Evolutionary conservation across 306 rosid species (phyloP).

Genomic region (Boehmeria nivea): DNA sequence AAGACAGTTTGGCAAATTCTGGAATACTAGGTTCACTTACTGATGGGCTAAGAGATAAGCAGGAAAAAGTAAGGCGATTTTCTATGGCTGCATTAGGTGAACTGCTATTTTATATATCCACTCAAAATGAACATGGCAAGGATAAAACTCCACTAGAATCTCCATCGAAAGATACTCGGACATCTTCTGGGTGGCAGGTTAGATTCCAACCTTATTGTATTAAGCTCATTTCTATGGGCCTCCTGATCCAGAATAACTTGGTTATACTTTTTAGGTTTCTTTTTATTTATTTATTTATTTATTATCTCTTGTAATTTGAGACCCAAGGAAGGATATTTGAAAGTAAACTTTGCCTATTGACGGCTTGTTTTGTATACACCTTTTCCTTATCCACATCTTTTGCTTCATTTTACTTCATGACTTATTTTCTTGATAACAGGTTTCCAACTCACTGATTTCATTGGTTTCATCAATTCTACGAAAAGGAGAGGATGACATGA

Average conservation of each 20-base stretch:
- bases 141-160: conserved; percentile 64
- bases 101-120: conserved; percentile 84
- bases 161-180: conserved; percentile 68
- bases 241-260: too few species aligned
- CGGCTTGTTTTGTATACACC: not conserved
- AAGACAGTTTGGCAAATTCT: conserved; percentile 77
- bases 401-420: conserved; percentile 4
- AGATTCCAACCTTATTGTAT: conserved; percentile 19
- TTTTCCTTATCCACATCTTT: not conserved
- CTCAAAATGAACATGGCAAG: conserved; percentile 66
- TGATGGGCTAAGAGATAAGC: conserved; percentile 93
- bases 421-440: conserved; percentile 42
- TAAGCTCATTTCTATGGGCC: not conserved
- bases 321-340: not conserved
- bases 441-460: conserved; percentile 73
- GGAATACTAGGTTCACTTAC: conserved; percentile 78
- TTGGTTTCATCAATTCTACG: conserved; percentile 75
- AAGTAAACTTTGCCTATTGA: not conserved
- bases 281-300: too few species aligned
- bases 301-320: too few species aligned
- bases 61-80: conserved; percentile 92
- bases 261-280: too few species aligned
- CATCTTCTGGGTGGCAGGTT: conserved; percentile 84
- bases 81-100: conserved; percentile 99
- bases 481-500: conserved; percentile 93